Base-by-base conservation (phyloP, 2,329 filamentous ascomycete species). In the Paecilomyces fulvus region DNA sequence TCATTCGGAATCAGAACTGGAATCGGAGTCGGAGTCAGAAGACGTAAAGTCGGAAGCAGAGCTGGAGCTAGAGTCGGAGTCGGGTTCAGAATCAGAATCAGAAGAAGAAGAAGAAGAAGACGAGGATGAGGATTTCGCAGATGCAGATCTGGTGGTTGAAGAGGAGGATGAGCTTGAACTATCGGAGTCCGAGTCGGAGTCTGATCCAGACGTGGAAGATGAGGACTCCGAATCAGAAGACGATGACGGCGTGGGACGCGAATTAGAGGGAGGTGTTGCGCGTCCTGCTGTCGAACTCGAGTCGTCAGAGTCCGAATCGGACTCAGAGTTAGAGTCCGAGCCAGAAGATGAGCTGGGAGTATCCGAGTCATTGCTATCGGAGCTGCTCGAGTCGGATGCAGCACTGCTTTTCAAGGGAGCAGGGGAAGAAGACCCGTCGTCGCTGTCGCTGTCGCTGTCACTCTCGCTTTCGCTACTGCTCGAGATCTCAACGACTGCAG, bases 301-400 rank as follows among this genome's bases (percentile, higher is more conserved):
- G 37, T 20, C 7, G 10, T 43, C 33, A 14, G 33, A 37, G 14
- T 37, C 33, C 9, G 31, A 37, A 14, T 37, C 33, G 5, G 23
- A 25, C 23, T 43, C 33, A 17, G 33, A 43, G 48, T 23, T 8
- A 20, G 48, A 50, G 11, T 50, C 48, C 3, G 48, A 50, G 12
- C 20, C 48, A 25, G 49, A 49, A 25, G 46, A 49, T 49, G 46
- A 51, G 28, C n/a, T 28, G 25, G 25, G 25, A 28, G 25, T 28
- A 12, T 63, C 65, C 28, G 33, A 43, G 17, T 17, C 17, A 14
- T 63, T 60, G 49, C 70, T 74, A 46, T 72, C 71, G 60, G 70
- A 74, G 59, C 70, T 73, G 55, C 72, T 75, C 4, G 71, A 73
- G 20, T 76, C 65, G 48, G 76, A 58, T 46, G 65, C 67, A n/a